Base-by-base conservation (phyloP, 2,329 filamentous ascomycete genomes). In the Ceratocystis variospora region DNA sequence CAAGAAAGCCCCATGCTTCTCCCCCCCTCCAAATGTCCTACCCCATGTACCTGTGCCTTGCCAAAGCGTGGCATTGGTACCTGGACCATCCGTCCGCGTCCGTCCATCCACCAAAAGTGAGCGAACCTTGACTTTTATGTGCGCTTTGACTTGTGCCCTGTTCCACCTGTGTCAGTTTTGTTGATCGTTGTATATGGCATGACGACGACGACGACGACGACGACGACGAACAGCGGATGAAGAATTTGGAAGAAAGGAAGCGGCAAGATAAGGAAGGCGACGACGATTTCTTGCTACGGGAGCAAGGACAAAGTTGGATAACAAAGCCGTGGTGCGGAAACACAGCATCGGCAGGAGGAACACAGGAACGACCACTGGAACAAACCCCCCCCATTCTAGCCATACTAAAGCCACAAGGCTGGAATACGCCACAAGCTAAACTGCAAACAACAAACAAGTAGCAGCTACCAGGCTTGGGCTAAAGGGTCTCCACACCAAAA, bases 131-230 rank as follows among this genome's bases (percentile, higher is more conserved):
- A 37, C 55, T 59, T 59, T 37, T n/a, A 37, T 31, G 25, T 31
- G 55, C 55, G 55, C 55, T 59, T 59, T 33, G 55, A 59, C 55
- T 15, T 31, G 55, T 59, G 48, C 48, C 48, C 25, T 28, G 48
- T 53, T 53, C 48, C 48, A 53, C 22, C 25, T 33, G 55, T 59
- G 55, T 59, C 55, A 59, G 55, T 59, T 59, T 37, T 31, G 55
- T 59, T 59, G 55, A 59, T 59, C 55, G 55, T 37, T 59, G 28
- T 59, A 33, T 59, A 59, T 37, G 55, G 55, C 55, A 59, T 59
- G 55, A 59, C 28, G 55, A 59, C 55, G 55, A 59, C 28, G 55
- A 41, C 55, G 55, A 59, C 28, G 55, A 41, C n/a, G 55, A 59
- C 28, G 55, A 59, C 55, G 55, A 59, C 28, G 55, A 41, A 15